Evolutionary conservation across 2,329 filamentous ascomycete genomes (phyloP), one percentile per base, ranked within the genome.

Genomic region (Graphilbum ipis-grandicollis): DNA sequence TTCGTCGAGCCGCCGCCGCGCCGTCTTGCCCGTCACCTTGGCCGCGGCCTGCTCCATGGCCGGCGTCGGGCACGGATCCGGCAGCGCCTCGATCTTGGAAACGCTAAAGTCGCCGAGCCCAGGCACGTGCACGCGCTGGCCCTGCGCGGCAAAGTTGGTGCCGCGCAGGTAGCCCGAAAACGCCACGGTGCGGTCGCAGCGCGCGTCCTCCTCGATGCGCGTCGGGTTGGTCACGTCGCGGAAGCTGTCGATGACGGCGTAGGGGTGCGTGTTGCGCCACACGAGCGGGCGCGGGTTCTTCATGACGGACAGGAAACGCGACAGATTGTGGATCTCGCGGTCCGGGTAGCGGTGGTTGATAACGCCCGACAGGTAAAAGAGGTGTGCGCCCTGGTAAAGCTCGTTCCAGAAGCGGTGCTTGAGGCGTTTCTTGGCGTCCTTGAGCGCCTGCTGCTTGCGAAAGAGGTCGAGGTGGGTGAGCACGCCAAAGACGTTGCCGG

Each of bases 401-500:
- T 98, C 90, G 49, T 79, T 92, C 90, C 92, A 98, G 47, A 98
- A 79, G 44, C 90, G 71, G 54, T 93, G 81, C 62, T 98, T 98
- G 43, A 98, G 61, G 41, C 88, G 68, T 66, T 98, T 98, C 66
- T 98, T 98, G 43, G 92, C 84, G 49, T 86, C 77, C 55, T 85
- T 88, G 40, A 98, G 64, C 0, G 83, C 79, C 49, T 92, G 86
- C 39, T 90, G 88, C 52, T 94, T 96, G 52, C 78, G 74, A 64
- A 98, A 98, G 13, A 98, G 65, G 53, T 98, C 90, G 42, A 98
- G 66, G 63, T 98, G 92, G 14, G 90, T 96, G 32, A 98, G 68
- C 39, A 98, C 86, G 36, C 90, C 90, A 53, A 98, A 96, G 28
- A 98, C 86, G 49, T 98, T 98, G 45, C 90, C 88, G 0, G 92